These are phyloP conservation scores for Pilasporangium apinafurcum DNA, from an alignment of 352 stramenopile species.

Conservation along the genomic window DNA sequence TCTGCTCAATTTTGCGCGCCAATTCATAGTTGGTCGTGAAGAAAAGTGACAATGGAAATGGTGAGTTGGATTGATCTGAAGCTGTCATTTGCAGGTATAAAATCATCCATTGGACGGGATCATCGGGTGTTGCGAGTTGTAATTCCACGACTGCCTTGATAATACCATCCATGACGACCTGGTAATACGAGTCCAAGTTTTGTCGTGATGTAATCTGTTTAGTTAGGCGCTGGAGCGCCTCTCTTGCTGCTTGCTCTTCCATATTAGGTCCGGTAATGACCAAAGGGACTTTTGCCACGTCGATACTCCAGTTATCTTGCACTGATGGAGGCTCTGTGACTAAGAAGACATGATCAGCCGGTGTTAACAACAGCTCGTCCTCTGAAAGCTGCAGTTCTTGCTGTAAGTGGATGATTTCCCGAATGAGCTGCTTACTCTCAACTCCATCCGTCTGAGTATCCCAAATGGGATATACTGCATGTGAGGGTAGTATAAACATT, in stretches of 20 bases:
- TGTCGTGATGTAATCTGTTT: conserved; percentile 11
- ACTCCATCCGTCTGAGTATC: conserved; percentile 30
- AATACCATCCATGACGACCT: conserved; percentile 25
- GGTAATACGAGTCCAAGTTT: conserved; percentile 43
- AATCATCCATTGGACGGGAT: conserved; percentile 39
- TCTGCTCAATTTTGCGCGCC: conserved; percentile 36
- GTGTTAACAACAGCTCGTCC: conserved; percentile 24
- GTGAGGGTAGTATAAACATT: no score
- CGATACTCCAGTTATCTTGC: conserved; percentile 50
- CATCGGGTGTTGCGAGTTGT: conserved; percentile 26
- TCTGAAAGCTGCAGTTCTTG: conserved; percentile 23
- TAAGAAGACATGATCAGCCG: conserved; percentile 33
- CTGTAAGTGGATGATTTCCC: conserved; percentile 23
- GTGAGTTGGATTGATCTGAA: neutral
- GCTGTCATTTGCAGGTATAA: conserved; percentile 12
- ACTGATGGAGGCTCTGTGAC: conserved; percentile 13
- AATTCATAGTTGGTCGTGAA: conserved; percentile 65
- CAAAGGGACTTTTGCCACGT: conserved; percentile 18
- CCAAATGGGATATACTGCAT: no score
- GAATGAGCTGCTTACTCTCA: conserved; percentile 45
- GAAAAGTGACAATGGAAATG: conserved; percentile 13
- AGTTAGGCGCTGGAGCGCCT: neutral
- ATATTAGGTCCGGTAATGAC: conserved; percentile 2
- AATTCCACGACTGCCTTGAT: conserved; percentile 32
- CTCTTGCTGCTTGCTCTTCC: neutral